phyloP scores from a whole-genome alignment of 2,329 filamentous ascomycete species.

The Thielaviopsis musarum region DNA sequence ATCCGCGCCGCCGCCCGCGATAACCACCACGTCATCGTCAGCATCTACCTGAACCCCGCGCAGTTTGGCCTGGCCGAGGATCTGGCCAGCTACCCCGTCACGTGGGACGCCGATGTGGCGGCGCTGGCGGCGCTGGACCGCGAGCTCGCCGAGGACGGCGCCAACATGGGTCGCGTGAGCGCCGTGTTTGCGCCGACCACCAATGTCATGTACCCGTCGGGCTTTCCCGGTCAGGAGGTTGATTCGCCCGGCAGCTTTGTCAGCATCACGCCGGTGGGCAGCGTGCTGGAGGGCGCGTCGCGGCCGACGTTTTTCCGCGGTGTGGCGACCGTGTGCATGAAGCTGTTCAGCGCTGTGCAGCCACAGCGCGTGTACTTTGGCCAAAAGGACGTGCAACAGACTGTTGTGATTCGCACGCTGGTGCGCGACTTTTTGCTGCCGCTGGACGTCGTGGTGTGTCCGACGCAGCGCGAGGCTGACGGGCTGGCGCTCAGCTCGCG shows the following conservation, averaged over 20 bases:
- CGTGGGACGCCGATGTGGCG: conserved; percentile 62
- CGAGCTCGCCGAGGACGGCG: conserved; percentile 47
- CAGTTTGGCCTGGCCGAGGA: conserved; percentile 89
- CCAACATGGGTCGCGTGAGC: conserved; percentile 49
- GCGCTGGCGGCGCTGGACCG: conserved; percentile 51
- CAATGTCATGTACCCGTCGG: conserved; percentile 70
- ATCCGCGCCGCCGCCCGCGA: conserved; percentile 70
- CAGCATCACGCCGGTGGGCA: conserved; percentile 69
- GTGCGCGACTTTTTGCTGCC: conserved; percentile 75
- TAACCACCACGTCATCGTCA: conserved; percentile 76
- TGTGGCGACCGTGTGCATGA: conserved; percentile 92
- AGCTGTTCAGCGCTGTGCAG: conserved; percentile 35
- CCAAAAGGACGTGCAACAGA: conserved; percentile 96
- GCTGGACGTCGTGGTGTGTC: conserved; percentile 54
- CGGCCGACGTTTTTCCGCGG: conserved; percentile 92
- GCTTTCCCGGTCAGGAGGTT: conserved; percentile 54
- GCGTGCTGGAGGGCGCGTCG: conserved; percentile 66
- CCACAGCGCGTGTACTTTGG: conserved; percentile 76
- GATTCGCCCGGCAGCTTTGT: conserved; percentile 77
- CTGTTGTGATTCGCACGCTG: conserved; percentile 72
- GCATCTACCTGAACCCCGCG: conserved; percentile 89
- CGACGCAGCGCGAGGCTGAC: conserved; percentile 61
- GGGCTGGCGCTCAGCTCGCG: conserved; percentile 82
- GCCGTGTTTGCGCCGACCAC: conserved; percentile 80
- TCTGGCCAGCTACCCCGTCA: conserved; percentile 73